Evolutionary conservation across 495 filamentous ascomycete genomes (phyloP).

Genomic region (Apodospora peruviana): DNA sequence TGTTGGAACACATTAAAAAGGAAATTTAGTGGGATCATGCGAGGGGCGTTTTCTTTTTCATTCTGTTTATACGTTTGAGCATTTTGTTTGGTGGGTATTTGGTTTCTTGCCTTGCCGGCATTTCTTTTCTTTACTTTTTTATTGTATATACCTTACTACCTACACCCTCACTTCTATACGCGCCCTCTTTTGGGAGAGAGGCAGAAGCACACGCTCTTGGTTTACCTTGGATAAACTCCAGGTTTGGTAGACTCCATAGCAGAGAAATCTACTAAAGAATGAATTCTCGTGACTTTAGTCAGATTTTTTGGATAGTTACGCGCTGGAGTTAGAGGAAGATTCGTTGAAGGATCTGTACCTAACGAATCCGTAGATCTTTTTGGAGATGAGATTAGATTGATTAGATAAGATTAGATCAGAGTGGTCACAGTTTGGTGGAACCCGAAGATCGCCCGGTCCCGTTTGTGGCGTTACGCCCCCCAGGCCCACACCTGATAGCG

Average conservation of each 20-base stretch:
- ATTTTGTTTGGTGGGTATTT: too few relatives aligned
- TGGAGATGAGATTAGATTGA: constrained; percentile 2
- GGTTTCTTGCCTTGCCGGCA: too few relatives aligned
- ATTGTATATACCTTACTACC: background rate
- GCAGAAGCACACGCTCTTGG: too few relatives aligned
- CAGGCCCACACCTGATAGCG: constrained; percentile 1
- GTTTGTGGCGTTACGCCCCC: background rate
- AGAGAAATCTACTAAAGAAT: background rate
- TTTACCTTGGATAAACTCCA: too few relatives aligned
- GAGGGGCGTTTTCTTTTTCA: background rate
- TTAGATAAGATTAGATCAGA: constrained; percentile 8
- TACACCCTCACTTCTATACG: background rate
- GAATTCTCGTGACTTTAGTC: background rate
- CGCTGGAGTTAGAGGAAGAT: too few relatives aligned
- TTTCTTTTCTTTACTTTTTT: too few relatives aligned
- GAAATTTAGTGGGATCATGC: too few relatives aligned
- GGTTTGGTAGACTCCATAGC: too few relatives aligned
- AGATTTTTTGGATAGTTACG: too few relatives aligned
- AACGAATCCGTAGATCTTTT: background rate
- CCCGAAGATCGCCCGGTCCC: background rate
- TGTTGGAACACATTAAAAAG: too few relatives aligned
- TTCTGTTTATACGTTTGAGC: background rate
- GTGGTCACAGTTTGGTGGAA: background rate
- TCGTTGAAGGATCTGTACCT: too few relatives aligned
- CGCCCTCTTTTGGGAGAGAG: too few relatives aligned